phyloP scores from a whole-genome alignment of 305 asterid genomes.

The Withania somnifera region DNA sequence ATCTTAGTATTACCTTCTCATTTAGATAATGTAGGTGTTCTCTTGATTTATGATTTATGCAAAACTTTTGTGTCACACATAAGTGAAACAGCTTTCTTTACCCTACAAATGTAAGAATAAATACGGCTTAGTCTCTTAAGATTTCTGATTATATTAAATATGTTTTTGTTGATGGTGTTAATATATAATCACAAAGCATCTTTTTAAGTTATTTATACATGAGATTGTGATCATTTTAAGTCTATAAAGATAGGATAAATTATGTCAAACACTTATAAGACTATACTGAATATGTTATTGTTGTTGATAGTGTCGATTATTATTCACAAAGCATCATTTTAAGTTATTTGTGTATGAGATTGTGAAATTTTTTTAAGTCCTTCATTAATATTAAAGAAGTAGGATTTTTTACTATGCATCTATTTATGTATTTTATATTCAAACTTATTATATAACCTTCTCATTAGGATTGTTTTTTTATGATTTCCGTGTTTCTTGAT shows the following conservation, averaged over 20 bases:
- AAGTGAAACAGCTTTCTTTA: too few relatives aligned
- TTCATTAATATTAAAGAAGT: neutral
- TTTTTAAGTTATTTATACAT: too few relatives aligned
- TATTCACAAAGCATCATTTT: neutral
- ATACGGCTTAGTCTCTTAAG: too few relatives aligned
- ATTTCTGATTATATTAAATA: too few relatives aligned
- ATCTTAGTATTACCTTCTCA: neutral
- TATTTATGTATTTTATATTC: neutral
- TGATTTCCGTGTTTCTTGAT: neutral
- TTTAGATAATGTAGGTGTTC: neutral
- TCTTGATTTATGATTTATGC: neutral
- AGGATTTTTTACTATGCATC: neutral
- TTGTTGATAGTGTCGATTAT: neutral
- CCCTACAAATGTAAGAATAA: too few relatives aligned
- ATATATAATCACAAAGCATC: too few relatives aligned
- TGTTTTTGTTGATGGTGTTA: too few relatives aligned
- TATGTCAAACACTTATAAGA: too few relatives aligned
- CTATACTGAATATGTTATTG: too few relatives aligned
- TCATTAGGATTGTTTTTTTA: neutral
- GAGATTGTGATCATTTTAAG: too few relatives aligned
- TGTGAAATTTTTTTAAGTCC: neutral
- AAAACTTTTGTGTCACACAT: too few relatives aligned
- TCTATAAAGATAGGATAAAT: too few relatives aligned
- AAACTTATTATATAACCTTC: neutral
- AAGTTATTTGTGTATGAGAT: neutral